Conservation (phyloP, 257 asterid genomes). For the Solanum dulcamara region DNA sequence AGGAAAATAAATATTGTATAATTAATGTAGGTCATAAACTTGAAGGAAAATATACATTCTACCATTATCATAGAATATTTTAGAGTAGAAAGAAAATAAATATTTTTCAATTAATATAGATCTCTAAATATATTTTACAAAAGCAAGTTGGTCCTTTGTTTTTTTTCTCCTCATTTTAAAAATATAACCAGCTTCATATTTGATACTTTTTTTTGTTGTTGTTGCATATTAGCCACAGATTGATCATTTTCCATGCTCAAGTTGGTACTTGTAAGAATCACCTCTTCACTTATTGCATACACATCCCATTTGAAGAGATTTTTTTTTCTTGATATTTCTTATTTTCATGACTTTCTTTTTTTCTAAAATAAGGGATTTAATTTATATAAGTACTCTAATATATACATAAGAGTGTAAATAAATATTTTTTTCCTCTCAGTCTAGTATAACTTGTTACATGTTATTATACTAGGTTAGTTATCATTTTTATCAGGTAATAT, state of each 20-base stretch:
- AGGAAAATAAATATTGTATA: background rate
- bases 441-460: background rate
- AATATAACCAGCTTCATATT: background rate
- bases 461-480: background rate
- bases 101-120: background rate
- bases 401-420: background rate
- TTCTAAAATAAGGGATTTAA: background rate
- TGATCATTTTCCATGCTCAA: background rate
- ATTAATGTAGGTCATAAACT: background rate
- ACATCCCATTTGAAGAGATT: background rate
- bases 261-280: background rate
- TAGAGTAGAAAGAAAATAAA: background rate
- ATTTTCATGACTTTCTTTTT: background rate
- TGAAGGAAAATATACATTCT: background rate
- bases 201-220: background rate
- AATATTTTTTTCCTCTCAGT: background rate
- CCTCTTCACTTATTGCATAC: background rate
- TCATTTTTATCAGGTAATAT: background rate
- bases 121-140: background rate
- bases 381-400: background rate
- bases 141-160: background rate
- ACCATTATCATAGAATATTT: background rate
- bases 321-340: too few relatives aligned
- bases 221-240: background rate
- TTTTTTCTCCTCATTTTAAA: background rate